phyloP scores from a whole-genome alignment of 495 filamentous ascomycete genomes.

The Cercophora scortea region DNA sequence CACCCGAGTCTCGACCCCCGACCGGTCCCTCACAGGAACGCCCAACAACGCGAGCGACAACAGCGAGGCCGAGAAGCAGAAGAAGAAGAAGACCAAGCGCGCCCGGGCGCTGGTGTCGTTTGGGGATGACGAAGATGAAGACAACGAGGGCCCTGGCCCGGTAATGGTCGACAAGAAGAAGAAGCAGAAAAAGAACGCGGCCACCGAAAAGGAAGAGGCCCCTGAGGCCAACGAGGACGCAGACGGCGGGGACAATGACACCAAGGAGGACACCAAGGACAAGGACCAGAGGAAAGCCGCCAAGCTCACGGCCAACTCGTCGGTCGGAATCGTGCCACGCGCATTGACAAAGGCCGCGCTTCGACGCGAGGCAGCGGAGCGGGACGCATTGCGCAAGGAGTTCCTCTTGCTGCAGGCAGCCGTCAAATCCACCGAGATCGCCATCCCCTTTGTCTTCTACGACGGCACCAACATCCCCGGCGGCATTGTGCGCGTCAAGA shows the following conservation, averaged over 20 bases:
- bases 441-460: constrained; percentile 95
- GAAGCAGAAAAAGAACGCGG: constrained; percentile 32
- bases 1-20: constrained; percentile 27
- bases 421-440: constrained; percentile 82
- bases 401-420: constrained; percentile 77
- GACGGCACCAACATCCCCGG: constrained; percentile 94
- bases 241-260: neutral
- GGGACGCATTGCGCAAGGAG: constrained; percentile 77
- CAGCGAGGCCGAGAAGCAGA: constrained; percentile 38
- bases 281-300: neutral
- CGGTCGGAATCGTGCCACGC: constrained; percentile 63
- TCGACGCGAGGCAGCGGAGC: constrained; percentile 68
- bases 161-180: constrained; percentile 26
- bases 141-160: constrained; percentile 7
- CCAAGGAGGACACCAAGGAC: constrained; percentile 15
- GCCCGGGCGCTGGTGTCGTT: constrained; percentile 36
- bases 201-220: neutral
- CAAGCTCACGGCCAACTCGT: constrained; percentile 59
- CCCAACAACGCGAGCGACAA: constrained; percentile 23
- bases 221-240: constrained; percentile 22
- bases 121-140: constrained; percentile 25
- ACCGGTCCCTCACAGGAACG: constrained; percentile 32
- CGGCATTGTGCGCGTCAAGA: constrained; percentile 75
- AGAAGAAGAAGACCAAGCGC: constrained; percentile 32
- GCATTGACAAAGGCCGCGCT: constrained; percentile 80